Evolutionary conservation across 345 rosid species (phyloP).

Genomic region (Acer negundo): DNA sequence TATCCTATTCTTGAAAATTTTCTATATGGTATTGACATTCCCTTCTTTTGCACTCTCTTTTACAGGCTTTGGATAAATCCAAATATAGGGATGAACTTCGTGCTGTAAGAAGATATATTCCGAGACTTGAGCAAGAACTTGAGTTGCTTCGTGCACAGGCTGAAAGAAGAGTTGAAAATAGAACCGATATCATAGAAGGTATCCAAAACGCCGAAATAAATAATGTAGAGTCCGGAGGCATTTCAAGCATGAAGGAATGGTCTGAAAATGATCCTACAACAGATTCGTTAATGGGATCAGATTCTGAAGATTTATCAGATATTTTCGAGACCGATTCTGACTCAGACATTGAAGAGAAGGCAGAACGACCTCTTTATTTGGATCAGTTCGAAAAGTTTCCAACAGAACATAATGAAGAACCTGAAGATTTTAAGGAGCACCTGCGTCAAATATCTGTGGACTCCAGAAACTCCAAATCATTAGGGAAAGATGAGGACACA

Average conservation of each 20-base stretch:
- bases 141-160: conserved; percentile 65
- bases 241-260: conserved; percentile 35
- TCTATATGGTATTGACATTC: not conserved
- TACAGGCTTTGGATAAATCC: conserved; percentile 84
- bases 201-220: conserved; percentile 35
- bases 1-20: not conserved
- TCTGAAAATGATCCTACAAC: conserved; percentile 43
- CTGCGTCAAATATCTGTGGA: conserved; percentile 41
- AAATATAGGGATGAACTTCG: conserved; percentile 81
- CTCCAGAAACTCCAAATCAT: conserved; percentile 26
- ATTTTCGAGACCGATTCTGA: conserved; percentile 84
- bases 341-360: conserved; percentile 45
- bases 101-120: conserved; percentile 73
- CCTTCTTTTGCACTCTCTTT: not conserved
- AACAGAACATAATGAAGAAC: conserved; percentile 38
- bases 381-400: conserved; percentile 76
- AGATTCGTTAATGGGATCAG: conserved; percentile 50
- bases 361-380: conserved; percentile 59
- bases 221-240: conserved; percentile 29
- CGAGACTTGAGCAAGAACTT: conserved; percentile 87
- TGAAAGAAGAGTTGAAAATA: conserved; percentile 33
- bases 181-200: conserved; percentile 15
- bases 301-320: conserved; percentile 81
- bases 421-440: conserved; percentile 56
- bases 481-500: conserved; percentile 35